These are phyloP conservation scores for Fusarium ambrosium DNA, from an alignment of 2,329 filamentous ascomycete genomes.

Conservation along the genomic window DNA sequence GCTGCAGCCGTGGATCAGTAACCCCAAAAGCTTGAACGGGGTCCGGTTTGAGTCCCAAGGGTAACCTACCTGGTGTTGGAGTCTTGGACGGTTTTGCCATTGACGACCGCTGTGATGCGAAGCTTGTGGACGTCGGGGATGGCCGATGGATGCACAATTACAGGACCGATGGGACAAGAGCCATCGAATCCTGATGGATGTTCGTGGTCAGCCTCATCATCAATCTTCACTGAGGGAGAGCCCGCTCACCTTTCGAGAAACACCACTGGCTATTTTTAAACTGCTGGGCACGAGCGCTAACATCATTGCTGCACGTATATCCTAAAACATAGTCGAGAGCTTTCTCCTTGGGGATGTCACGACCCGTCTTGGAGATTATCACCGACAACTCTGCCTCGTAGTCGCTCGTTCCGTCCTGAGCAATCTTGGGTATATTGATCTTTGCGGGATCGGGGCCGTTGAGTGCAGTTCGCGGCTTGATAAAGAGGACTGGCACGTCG, in stretches of 20 bases:
- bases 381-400: constrained; percentile 57
- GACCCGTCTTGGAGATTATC: constrained; percentile 57
- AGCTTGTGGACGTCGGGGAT: neutral
- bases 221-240: neutral
- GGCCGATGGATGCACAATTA: neutral
- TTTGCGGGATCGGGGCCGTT: constrained; percentile 49
- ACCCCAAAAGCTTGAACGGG: no score
- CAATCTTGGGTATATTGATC: constrained; percentile 43
- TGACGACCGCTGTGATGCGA: neutral
- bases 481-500: constrained; percentile 53
- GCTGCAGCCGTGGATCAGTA: neutral
- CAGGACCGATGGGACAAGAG: neutral
- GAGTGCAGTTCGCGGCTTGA: constrained; percentile 55
- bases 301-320: constrained; percentile 53
- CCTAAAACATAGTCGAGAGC: constrained; percentile 57
- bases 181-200: neutral
- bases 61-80: neutral
- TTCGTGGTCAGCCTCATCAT: neutral
- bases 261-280: neutral
- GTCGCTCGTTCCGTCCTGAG: constrained; percentile 53
- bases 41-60: no score
- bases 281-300: neutral
- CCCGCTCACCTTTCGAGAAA: neutral
- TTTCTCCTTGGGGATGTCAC: constrained; percentile 54
- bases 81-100: neutral